These are phyloP conservation scores for Teratosphaeria viscida DNA, from an alignment of 2,329 filamentous ascomycete genomes.

Conservation along the genomic window DNA sequence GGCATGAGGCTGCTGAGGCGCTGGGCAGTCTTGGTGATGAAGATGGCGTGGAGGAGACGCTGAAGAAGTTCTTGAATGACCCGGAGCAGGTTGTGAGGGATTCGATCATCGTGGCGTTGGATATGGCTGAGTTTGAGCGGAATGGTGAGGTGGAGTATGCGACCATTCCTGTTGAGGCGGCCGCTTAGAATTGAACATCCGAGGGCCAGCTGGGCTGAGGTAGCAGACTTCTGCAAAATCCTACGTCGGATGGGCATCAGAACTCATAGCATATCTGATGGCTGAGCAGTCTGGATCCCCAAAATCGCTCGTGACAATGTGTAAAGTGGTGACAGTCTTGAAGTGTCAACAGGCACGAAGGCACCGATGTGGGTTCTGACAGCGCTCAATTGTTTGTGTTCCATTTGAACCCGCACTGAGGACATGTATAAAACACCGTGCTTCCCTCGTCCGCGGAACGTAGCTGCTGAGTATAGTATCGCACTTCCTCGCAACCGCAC, in stretches of 20 bases:
- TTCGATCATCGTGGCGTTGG: constrained; percentile 86
- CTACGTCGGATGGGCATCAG: no score
- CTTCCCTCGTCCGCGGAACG: constrained; percentile 91
- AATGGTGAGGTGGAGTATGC: constrained; percentile 84
- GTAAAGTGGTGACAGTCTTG: no score
- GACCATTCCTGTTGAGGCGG: constrained; percentile 52
- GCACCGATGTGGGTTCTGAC: background rate
- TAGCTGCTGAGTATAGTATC: constrained; percentile 74
- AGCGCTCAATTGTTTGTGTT: constrained; percentile 49
- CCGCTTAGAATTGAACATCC: constrained; percentile 3
- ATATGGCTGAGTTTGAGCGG: constrained; percentile 97
- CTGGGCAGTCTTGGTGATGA: constrained; percentile 89
- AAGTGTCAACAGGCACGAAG: no score
- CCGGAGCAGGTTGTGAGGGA: constrained; percentile 88
- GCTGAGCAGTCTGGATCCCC: no score
- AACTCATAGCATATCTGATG: no score
- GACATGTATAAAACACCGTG: constrained; percentile 79
- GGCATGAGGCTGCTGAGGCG: constrained; percentile 93
- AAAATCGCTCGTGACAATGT: background rate
- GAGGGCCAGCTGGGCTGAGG: background rate
- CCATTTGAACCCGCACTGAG: constrained; percentile 69
- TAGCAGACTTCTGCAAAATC: background rate
- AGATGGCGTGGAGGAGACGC: constrained; percentile 76
- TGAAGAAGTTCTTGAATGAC: constrained; percentile 78
- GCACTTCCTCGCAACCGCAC: constrained; percentile 73